Evolutionary conservation across 2,329 filamentous ascomycete genomes (phyloP).

Genomic region (Pseudocercospora fijiensis): DNA sequence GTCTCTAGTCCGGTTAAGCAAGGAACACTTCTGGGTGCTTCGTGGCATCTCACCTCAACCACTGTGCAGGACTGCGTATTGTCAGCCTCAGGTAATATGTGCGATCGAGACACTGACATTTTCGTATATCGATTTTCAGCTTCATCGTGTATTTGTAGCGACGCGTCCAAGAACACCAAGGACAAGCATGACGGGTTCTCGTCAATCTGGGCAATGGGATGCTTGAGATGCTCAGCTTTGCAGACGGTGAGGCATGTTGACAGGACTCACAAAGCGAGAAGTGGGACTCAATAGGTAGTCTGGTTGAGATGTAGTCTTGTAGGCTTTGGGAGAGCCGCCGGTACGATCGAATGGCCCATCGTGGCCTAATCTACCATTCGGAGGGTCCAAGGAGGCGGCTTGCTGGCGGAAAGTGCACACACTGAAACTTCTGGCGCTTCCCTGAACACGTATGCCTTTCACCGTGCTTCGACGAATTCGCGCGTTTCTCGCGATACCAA

Average conservation of each 20-base stretch:
- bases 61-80: conserved; percentile 20
- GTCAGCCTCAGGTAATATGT: neutral
- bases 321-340: conserved; percentile 18
- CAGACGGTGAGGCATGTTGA: neutral
- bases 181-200: conserved; percentile 12
- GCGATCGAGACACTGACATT: conserved; percentile 16
- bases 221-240: conserved; percentile 14
- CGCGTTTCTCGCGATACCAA: neutral
- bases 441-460: neutral
- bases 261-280: conserved; percentile 17
- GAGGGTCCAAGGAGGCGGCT: neutral
- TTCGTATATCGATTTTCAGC: conserved; percentile 19
- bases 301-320: conserved; percentile 19
- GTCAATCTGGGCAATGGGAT: conserved; percentile 23
- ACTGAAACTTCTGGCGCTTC: neutral
- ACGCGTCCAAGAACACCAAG: conserved; percentile 20
- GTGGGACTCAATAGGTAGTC: conserved; percentile 18
- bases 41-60: conserved; percentile 22
- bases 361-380: conserved; percentile 15
- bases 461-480: neutral
- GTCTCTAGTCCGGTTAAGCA: conserved; percentile 24
- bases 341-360: conserved; percentile 22
- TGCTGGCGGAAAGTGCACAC: neutral
- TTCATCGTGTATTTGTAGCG: conserved; percentile 22
- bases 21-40: neutral